These are phyloP conservation scores for Austroboletus eburneus DNA, from an alignment of 768 basidiomycete species.

Conservation along the genomic window DNA sequence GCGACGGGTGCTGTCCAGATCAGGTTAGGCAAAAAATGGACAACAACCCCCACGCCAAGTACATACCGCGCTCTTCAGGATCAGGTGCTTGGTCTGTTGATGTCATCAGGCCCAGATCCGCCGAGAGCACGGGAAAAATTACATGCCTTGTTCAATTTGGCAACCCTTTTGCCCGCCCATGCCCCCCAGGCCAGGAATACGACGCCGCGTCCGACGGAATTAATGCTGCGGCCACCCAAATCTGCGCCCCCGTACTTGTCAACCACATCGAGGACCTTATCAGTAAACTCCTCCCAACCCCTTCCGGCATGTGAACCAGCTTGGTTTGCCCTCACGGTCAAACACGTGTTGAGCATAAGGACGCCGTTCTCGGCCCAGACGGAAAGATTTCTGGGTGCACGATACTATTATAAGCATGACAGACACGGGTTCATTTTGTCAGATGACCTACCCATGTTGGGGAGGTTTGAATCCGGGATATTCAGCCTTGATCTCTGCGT, in stretches of 20 bases:
- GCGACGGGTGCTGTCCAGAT: conserved; percentile 72
- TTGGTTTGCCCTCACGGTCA: conserved; percentile 75
- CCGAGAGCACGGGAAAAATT: conserved; percentile 6
- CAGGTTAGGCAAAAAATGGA: conserved; percentile 26
- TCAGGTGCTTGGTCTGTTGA: conserved; percentile 70
- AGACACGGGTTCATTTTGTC: conserved; percentile 12
- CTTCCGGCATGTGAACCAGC: conserved; percentile 79
- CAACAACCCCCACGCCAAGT: conserved; percentile 5
- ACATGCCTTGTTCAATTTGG: conserved; percentile 67
- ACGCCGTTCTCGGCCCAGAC: conserved; percentile 85
- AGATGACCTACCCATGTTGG: conserved; percentile 67
- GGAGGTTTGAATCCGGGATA: conserved; percentile 77
- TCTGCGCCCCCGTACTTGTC: conserved; percentile 74
- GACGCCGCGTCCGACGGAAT: conserved; percentile 64
- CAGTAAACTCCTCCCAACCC: conserved; percentile 93
- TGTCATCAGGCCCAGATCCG: conserved; percentile 18
- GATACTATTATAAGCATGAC: conserved; percentile 4
- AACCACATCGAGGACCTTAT: conserved; percentile 72
- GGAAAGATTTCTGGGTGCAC: conserved; percentile 60
- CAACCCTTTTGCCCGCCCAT: conserved; percentile 80
- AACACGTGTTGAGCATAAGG: conserved; percentile 85
- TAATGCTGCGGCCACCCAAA: conserved; percentile 37
- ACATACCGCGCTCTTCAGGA: conserved; percentile 72
- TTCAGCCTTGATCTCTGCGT: conserved; percentile 78
- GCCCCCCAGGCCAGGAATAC: conserved; percentile 91